Conservation (phyloP, 176 grass and related monocot genomes). For the Guadua angustifolia region DNA sequence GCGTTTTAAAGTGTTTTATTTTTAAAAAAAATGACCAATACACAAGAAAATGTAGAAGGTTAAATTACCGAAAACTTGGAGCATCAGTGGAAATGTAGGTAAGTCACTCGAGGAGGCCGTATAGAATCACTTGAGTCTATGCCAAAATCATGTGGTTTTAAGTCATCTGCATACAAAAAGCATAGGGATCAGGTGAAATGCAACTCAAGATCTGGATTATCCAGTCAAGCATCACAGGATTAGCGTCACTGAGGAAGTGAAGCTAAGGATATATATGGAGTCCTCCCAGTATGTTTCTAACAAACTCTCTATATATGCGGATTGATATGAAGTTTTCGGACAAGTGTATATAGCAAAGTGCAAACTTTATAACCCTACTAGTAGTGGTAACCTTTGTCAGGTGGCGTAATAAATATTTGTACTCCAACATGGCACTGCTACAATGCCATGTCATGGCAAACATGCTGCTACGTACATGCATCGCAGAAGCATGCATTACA, state of each 20-base stretch:
- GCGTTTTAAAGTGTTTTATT: not conserved
- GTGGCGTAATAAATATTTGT: not conserved
- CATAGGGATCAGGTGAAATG: constrained; percentile 7
- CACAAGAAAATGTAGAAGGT: not conserved
- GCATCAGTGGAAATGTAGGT: constrained; percentile 72
- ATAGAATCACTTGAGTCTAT: constrained; percentile 42
- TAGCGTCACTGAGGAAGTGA: not conserved
- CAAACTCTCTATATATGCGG: not conserved
- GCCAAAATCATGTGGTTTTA: constrained; percentile 60
- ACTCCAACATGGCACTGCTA: not conserved
- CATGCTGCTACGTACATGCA: constrained; percentile 17
- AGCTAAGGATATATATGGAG: not conserved
- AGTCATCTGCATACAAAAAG: constrained; percentile 50
- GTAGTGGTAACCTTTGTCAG: not conserved
- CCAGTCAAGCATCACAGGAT: not conserved
- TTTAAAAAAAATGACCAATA: not conserved
- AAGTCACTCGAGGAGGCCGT: constrained; percentile 55
- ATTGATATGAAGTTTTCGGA: not conserved
- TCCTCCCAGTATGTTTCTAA: not conserved
- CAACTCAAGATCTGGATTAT: not conserved
- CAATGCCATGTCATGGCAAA: constrained; percentile 22
- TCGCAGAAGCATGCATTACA: not conserved
- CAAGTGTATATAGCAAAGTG: not conserved
- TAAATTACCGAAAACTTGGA: constrained; percentile 73
- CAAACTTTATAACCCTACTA: not conserved